Evolutionary conservation across 106 monocot genomes (phyloP), one percentile per base, ranked within the genome.

Genomic region (Vanilla planifolia): DNA sequence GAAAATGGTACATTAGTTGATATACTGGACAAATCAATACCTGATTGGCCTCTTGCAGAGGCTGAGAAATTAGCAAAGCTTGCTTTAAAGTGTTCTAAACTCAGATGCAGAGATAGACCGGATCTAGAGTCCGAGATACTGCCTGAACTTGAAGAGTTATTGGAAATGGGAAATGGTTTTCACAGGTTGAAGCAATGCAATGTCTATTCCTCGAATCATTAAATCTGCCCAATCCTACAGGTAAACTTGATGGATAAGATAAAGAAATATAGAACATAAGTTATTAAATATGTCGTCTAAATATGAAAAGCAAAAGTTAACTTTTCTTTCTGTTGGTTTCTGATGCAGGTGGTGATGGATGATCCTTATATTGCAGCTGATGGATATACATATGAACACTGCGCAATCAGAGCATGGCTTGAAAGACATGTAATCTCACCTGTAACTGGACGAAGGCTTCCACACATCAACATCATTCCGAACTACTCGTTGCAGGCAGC

Each of bases 41-140:
- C 47, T 23, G 80, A 80, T 60, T 89, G 85, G 85, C 89, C 89
- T 11, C 55, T 83, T 51, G 62, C 28, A 11, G 80, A 82, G 60
- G 65, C 85, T 41, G 80, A 89, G 43, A 76, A 66, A 52, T 62
- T 94, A 29, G 94, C 81, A 5, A 78, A 68, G 39, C 64, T 94
- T 72, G 82, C 82, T 15, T 58, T 94, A 47, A 77, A 59, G 60
- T 94, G 85, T 65, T 66, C 67, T 3, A 75, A 51, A n/a, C 58
- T 89, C 40, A 80, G 73, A 66, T 94, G 89, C 67, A 71, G 82
- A 69, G 89, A 94, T 39, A 76, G 94, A 44, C 94, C 89, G 8
- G 80, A 85, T 75, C 67, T 94, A 8, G 89, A 85, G 26, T 64
- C 71, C 9, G 82, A 86, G 45, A 71, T 94, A 25, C 42, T 94